Conservation (phyloP, 352 stramenopile species). For the Phytophthora cryptogea region DNA sequence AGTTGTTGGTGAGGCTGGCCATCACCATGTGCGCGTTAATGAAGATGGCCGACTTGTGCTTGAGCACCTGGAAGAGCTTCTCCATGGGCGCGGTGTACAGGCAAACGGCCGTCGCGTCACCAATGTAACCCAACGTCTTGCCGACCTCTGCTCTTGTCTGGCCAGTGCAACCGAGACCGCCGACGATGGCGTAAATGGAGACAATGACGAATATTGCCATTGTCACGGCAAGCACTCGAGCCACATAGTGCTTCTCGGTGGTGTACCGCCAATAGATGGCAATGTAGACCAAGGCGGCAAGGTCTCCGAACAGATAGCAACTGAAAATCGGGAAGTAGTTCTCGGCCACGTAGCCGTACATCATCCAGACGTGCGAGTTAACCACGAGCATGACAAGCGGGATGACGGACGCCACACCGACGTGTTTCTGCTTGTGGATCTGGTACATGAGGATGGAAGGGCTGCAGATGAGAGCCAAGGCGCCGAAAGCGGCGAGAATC, state of each 20-base stretch:
- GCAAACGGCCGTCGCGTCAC: constrained; percentile 6
- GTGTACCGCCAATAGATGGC: background rate
- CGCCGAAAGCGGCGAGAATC: constrained; percentile 7
- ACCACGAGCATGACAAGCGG: constrained; percentile 23
- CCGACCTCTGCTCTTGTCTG: background rate
- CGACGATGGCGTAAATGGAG: background rate
- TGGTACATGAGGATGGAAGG: constrained; percentile 15
- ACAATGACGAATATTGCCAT: background rate
- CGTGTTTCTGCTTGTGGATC: constrained; percentile 21
- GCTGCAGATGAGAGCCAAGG: constrained; percentile 22
- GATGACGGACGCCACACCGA: constrained; percentile 19
- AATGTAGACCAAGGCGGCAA: background rate
- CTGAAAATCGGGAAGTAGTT: constrained; percentile 35
- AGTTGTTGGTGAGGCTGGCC: constrained; percentile 40
- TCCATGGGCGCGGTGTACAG: constrained; percentile 37
- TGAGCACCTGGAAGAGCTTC: constrained; percentile 40
- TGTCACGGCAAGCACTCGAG: background rate
- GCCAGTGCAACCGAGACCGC: background rate
- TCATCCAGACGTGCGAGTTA: constrained; percentile 29
- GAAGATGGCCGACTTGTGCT: constrained; percentile 37
- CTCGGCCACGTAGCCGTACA: constrained; percentile 37
- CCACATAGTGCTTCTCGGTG: background rate
- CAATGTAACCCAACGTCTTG: background rate
- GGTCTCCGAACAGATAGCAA: background rate
- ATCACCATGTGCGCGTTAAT: constrained; percentile 46